A percentile compares a stretch with the other conserved stretches of the same genome.
Evolutionary conservation across 306 rosid species (phyloP).

Genomic region (Macrotyloma uniflorum): DNA sequence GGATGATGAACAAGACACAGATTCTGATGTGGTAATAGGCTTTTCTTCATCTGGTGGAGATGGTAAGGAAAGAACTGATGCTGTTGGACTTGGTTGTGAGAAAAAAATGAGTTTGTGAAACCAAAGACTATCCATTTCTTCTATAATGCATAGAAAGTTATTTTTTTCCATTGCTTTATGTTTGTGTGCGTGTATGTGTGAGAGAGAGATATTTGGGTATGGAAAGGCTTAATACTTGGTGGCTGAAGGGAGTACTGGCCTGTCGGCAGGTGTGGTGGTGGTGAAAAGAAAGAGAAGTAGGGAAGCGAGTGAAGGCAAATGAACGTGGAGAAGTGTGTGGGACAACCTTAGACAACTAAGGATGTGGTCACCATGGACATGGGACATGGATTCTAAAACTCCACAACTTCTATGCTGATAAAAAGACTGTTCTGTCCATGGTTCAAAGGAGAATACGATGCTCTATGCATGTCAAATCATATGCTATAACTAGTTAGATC

Average conservation of each 20-base stretch:
- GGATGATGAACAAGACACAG: slow-evolving; percentile 47
- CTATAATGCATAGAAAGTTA: slow-evolving; percentile 44
- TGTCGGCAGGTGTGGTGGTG: slow-evolving; percentile 46
- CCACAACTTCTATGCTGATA: slow-evolving; percentile 35
- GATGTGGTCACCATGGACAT: slow-evolving; percentile 52
- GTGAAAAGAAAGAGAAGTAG: slow-evolving; percentile 30
- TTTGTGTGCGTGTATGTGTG: background rate
- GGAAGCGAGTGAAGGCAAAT: slow-evolving; percentile 46
- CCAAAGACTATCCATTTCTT: slow-evolving; percentile 82
- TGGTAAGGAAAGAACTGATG: slow-evolving; percentile 12
- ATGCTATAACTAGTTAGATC: slow-evolving; percentile 33
- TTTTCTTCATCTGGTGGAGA: slow-evolving; percentile 33
- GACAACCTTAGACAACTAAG: slow-evolving; percentile 40
- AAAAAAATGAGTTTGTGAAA: slow-evolving; percentile 69
- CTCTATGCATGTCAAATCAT: slow-evolving; percentile 32
- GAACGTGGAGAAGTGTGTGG: slow-evolving; percentile 37
- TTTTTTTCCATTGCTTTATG: slow-evolving; percentile 55
- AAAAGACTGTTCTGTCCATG: slow-evolving; percentile 43
- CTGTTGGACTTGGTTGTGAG: slow-evolving; percentile 45
- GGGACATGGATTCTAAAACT: slow-evolving; percentile 40
- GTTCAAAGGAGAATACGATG: slow-evolving; percentile 23
- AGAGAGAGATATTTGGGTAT: slow-evolving; percentile 3
- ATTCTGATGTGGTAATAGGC: slow-evolving; percentile 31
- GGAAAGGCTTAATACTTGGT: slow-evolving; percentile 20
- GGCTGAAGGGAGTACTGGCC: slow-evolving; percentile 10